Evolutionary conservation across 305 asterid species (phyloP).

Genomic region (Rubia peregrina): DNA sequence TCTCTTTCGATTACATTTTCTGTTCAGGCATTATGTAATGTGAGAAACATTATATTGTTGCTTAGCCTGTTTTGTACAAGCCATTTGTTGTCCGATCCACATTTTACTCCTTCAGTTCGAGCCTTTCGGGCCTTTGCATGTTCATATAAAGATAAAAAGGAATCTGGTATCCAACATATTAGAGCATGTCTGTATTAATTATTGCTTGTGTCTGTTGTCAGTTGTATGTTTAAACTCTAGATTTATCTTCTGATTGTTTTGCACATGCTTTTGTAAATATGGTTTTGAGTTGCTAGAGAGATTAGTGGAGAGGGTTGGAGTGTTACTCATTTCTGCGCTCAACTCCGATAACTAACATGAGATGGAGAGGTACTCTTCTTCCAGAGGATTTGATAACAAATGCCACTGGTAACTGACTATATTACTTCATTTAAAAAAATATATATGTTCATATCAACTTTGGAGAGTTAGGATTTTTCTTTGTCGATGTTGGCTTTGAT

Average conservation of each 20-base stretch:
- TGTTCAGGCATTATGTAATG: neutral
- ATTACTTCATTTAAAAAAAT: too few relatives aligned
- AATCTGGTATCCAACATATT: conserved; percentile 5
- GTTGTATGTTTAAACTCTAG: neutral
- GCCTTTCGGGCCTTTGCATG: neutral
- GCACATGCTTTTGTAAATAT: neutral
- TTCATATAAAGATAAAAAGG: neutral
- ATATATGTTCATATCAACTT: neutral
- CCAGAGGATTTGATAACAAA: neutral
- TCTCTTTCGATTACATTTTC: neutral
- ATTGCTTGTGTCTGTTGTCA: neutral
- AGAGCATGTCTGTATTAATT: neutral
- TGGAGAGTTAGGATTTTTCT: neutral
- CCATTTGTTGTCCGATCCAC: neutral
- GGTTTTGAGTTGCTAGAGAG: neutral
- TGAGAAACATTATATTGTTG: neutral
- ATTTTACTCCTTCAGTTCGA: neutral
- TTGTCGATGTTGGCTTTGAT: neutral
- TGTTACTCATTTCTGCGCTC: neutral
- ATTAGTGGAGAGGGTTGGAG: conserved; percentile 2
- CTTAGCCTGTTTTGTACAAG: neutral
- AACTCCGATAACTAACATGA: neutral
- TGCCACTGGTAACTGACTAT: neutral
- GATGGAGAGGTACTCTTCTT: neutral
- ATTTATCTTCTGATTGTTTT: neutral